Evolutionary conservation across 768 basidiomycete species (phyloP).

Genomic region (Epithele typhae): DNA sequence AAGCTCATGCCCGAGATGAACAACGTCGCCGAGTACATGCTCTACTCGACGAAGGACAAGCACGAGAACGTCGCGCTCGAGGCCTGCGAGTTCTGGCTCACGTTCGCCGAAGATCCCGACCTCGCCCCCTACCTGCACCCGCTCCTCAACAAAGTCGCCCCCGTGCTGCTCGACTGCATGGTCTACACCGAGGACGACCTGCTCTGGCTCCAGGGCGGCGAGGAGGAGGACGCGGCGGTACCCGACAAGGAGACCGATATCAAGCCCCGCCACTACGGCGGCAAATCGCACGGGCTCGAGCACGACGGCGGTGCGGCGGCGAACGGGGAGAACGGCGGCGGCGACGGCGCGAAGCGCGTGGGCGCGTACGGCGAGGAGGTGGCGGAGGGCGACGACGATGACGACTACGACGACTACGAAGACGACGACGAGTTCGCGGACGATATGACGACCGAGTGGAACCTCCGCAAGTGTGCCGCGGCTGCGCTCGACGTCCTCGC

Average conservation of each 20-base stretch:
- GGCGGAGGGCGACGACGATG: conserved; percentile 80
- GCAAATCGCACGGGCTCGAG: conserved; percentile 81
- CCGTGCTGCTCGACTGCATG: conserved; percentile 96
- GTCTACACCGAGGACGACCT: conserved; percentile 94
- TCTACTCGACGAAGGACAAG: conserved; percentile 96
- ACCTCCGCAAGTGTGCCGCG: conserved; percentile 95
- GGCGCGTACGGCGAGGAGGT: conserved; percentile 81
- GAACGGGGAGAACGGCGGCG: conserved; percentile 24
- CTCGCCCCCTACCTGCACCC: conserved; percentile 82
- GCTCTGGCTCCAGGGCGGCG: conserved; percentile 90
- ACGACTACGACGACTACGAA: conserved; percentile 82
- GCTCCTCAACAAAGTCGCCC: conserved; percentile 86
- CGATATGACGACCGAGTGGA: conserved; percentile 98
- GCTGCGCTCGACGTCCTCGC: conserved; percentile 96
- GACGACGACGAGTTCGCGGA: conserved; percentile 94
- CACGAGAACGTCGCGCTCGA: conserved; percentile 96
- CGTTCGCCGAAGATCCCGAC: conserved; percentile 94
- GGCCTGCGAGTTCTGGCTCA: conserved; percentile 99
- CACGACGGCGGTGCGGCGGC: conserved; percentile 46
- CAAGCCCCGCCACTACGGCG: conserved; percentile 90
- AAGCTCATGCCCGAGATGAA: conserved; percentile 95
- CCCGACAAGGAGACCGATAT: conserved; percentile 96
- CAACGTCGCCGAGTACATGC: conserved; percentile 97
- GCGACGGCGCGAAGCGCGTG: conserved; percentile 22
- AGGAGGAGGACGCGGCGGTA: conserved; percentile 83